Evolutionary conservation across 1,284 basidiomycete genomes (phyloP).

Genomic region (Lignosus rhinocerotis): DNA sequence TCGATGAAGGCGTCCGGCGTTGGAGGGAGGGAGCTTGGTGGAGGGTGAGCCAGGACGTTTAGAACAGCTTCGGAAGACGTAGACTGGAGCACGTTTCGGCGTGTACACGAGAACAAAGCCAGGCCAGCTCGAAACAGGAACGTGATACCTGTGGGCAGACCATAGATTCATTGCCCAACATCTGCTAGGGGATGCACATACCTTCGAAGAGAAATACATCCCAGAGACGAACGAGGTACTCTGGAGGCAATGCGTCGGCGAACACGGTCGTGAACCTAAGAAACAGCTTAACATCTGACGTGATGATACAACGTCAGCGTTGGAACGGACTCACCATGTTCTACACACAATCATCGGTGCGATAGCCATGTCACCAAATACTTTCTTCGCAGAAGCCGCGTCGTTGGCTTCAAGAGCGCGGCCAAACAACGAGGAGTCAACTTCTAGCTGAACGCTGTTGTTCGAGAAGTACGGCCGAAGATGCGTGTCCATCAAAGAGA

Average conservation of each 20-base stretch:
- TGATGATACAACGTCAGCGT: too few relatives aligned
- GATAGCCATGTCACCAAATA: slow-evolving; percentile 68
- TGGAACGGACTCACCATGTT: slow-evolving; percentile 51
- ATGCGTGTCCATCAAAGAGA: slow-evolving; percentile 80
- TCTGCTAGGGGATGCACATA: slow-evolving; percentile 30
- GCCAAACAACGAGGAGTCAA: slow-evolving; percentile 79
- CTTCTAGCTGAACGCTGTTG: slow-evolving; percentile 74
- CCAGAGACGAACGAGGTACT: slow-evolving; percentile 80
- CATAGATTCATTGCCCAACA: background rate
- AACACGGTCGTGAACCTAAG: slow-evolving; percentile 76
- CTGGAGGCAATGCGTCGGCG: slow-evolving; percentile 74
- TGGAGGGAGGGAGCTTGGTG: slow-evolving; percentile 52
- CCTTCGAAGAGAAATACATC: slow-evolving; percentile 89
- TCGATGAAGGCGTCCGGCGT: slow-evolving; percentile 65
- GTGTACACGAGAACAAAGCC: slow-evolving; percentile 68
- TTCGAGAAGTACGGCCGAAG: slow-evolving; percentile 80
- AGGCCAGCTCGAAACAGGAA: slow-evolving; percentile 83
- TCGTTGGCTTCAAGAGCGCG: slow-evolving; percentile 75
- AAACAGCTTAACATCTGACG: background rate
- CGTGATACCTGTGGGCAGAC: slow-evolving; percentile 57
- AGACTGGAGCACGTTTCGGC: slow-evolving; percentile 57
- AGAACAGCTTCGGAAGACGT: slow-evolving; percentile 52
- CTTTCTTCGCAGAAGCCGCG: slow-evolving; percentile 59
- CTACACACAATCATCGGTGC: slow-evolving; percentile 56
- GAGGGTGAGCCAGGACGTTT: slow-evolving; percentile 51